Conservation (phyloP, 257 asterid species). For the Buddleja alternifolia region DNA sequence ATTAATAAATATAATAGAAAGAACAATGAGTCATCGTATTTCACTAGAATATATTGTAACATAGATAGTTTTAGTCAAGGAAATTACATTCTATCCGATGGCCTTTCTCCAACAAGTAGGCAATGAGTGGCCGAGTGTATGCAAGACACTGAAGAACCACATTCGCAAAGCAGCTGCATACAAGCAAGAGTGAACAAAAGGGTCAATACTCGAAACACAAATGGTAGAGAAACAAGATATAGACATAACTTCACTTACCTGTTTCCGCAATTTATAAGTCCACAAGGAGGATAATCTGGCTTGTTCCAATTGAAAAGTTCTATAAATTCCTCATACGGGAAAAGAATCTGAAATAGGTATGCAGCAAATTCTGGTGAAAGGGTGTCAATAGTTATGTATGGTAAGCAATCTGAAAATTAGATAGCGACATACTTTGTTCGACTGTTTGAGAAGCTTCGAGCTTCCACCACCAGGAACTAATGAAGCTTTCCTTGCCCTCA, state of each 20-base stretch:
- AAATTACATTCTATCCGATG: constrained; percentile 72
- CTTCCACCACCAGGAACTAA: constrained; percentile 34
- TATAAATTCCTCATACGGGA: constrained; percentile 84
- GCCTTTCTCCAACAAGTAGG: constrained; percentile 85
- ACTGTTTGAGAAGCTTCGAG: constrained; percentile 36
- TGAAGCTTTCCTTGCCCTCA: constrained; percentile 44
- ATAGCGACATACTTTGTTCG: constrained; percentile 43
- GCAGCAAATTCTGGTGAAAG: constrained; percentile 21
- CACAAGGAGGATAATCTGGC: constrained; percentile 87
- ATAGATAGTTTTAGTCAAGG: constrained; percentile 11
- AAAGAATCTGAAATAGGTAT: constrained; percentile 67
- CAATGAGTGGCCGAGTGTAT: constrained; percentile 85
- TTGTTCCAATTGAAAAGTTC: constrained; percentile 74
- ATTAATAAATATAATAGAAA: constrained; percentile 15
- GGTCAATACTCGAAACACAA: constrained; percentile 8
- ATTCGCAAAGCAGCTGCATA: constrained; percentile 94
- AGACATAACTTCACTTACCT: constrained; percentile 53
- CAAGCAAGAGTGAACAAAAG: constrained; percentile 21
- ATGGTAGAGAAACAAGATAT: constrained; percentile 1
- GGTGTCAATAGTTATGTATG: background rate
- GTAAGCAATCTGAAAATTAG: constrained; percentile 14
- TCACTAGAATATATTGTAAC: constrained; percentile 4
- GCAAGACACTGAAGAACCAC: constrained; percentile 93
- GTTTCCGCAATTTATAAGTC: constrained; percentile 95
- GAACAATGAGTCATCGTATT: constrained; percentile 1